These are phyloP conservation scores for Leccinum subgranulosum DNA, from an alignment of 768 basidiomycete species.

Conservation along the genomic window DNA sequence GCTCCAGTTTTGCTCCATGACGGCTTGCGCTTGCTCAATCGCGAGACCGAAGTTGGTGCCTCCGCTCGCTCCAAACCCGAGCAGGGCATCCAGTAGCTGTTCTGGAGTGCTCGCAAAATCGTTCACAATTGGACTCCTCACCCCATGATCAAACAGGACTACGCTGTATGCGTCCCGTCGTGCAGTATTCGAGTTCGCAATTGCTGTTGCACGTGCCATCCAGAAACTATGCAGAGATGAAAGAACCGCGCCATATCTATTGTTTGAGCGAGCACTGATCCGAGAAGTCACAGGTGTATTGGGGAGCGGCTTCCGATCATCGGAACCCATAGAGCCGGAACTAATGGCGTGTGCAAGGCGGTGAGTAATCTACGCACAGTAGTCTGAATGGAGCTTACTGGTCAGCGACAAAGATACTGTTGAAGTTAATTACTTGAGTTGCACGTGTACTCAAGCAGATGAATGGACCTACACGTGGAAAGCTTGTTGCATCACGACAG, in stretches of 20 bases:
- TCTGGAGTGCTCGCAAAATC: slow-evolving; percentile 47
- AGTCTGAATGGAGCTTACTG: slow-evolving; percentile 25
- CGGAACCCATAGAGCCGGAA: slow-evolving; percentile 47
- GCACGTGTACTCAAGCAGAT: background rate
- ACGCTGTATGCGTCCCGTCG: slow-evolving; percentile 58
- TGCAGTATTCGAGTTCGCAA: slow-evolving; percentile 22
- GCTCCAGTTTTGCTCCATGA: slow-evolving; percentile 49
- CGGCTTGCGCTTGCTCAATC: slow-evolving; percentile 29
- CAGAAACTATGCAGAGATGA: slow-evolving; percentile 57
- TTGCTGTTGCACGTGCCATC: slow-evolving; percentile 44
- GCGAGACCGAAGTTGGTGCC: slow-evolving; percentile 48
- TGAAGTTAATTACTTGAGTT: background rate
- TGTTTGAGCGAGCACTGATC: slow-evolving; percentile 38
- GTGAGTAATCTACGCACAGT: background rate
- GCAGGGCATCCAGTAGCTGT: slow-evolving; percentile 38
- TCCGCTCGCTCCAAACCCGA: slow-evolving; percentile 28
- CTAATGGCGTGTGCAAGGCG: slow-evolving; percentile 23
- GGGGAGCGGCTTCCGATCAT: slow-evolving; percentile 43
- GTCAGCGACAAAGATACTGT: slow-evolving; percentile 55
- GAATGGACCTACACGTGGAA: slow-evolving; percentile 53
- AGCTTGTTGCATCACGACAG: slow-evolving; percentile 47
- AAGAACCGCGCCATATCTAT: slow-evolving; percentile 58
- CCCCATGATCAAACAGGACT: slow-evolving; percentile 39
- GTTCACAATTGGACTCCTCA: slow-evolving; percentile 34
- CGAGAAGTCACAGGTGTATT: slow-evolving; percentile 39